A percentile compares a stretch with the other conserved stretches of the same genome.
Evolutionary conservation across 331 rosid species (phyloP).

Genomic region (Rhamnella rubrinervis): DNA sequence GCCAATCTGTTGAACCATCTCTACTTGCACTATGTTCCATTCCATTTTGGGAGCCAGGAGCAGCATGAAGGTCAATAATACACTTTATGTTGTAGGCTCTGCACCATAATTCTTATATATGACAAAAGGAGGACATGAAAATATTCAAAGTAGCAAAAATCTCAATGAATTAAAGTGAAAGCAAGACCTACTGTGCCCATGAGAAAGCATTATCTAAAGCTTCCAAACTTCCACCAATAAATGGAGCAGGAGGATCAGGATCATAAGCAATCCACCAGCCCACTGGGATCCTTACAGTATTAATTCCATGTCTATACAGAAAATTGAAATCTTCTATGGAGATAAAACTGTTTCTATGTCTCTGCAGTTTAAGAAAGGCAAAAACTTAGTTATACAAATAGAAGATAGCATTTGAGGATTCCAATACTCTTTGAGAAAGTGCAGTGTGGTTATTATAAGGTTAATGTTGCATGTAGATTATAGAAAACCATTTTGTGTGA

Average conservation of each 20-base stretch:
- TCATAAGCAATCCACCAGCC: slow-evolving; percentile 99
- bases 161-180: slow-evolving; percentile 23
- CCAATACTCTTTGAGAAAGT: slow-evolving; percentile 2
- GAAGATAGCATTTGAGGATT: slow-evolving; percentile 3
- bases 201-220: slow-evolving; percentile 90
- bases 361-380: slow-evolving; percentile 54
- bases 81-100: slow-evolving; percentile 73
- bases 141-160: slow-evolving; percentile 16
- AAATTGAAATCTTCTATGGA: slow-evolving; percentile 74
- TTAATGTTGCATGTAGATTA: background rate
- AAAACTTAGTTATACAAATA: slow-evolving; percentile 24
- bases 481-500: background rate
- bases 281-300: slow-evolving; percentile 93
- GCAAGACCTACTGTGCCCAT: slow-evolving; percentile 86
- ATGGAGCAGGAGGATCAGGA: slow-evolving; percentile 94
- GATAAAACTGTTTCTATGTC: slow-evolving; percentile 81
- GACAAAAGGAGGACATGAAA: slow-evolving; percentile 21
- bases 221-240: slow-evolving; percentile 81
- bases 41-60: slow-evolving; percentile 94
- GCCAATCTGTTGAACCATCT: slow-evolving; percentile 79
- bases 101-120: slow-evolving; percentile 33
- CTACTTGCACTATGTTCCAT: slow-evolving; percentile 92
- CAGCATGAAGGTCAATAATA: slow-evolving; percentile 92
- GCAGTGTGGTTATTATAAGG: background rate
- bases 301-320: slow-evolving; percentile 79